Conservation (phyloP, 139 green algal genomes). For the Chlorella sp. region DNA sequence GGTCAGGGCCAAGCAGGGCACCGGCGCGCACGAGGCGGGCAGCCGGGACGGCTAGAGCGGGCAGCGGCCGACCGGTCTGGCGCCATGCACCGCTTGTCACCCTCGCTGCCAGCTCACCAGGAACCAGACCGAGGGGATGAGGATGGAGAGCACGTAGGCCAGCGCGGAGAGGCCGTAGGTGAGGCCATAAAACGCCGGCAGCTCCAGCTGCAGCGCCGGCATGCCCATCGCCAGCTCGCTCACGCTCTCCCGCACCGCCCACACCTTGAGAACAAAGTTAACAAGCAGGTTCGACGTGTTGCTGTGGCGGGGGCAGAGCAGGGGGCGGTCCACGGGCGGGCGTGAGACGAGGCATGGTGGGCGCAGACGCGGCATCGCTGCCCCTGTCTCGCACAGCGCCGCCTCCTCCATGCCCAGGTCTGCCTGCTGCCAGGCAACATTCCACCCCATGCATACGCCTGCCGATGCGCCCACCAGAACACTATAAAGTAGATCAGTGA, state of each 20-base stretch:
- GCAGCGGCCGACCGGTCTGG: not conserved
- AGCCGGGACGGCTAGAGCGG: not conserved
- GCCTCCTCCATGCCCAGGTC: no score
- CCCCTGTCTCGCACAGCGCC: no score
- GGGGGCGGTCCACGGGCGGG: no score
- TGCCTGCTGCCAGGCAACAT: no score
- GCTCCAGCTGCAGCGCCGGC: not conserved
- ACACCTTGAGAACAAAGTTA: conserved; percentile 36
- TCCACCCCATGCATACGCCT: no score
- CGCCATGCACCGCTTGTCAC: not conserved
- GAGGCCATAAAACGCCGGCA: not conserved
- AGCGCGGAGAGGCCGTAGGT: not conserved
- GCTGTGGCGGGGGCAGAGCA: no score
- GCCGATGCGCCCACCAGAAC: no score
- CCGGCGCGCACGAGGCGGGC: not conserved
- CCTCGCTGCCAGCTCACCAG: no score
- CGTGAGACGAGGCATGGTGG: no score
- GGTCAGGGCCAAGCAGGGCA: not conserved
- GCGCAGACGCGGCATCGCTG: no score
- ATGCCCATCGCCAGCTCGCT: conserved; percentile 1
- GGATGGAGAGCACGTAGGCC: conserved; percentile 14
- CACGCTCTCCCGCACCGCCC: conserved; percentile 27
- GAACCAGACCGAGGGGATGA: conserved; percentile 25
- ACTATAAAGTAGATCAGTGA: conserved; percentile 11
- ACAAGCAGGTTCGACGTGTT: conserved; percentile 21